Percentiles rank a stretch among this genome's conserved stretches.
Conservation (phyloP, 1,284 basidiomycete species). For the Fomitiporia mediterranea region DNA sequence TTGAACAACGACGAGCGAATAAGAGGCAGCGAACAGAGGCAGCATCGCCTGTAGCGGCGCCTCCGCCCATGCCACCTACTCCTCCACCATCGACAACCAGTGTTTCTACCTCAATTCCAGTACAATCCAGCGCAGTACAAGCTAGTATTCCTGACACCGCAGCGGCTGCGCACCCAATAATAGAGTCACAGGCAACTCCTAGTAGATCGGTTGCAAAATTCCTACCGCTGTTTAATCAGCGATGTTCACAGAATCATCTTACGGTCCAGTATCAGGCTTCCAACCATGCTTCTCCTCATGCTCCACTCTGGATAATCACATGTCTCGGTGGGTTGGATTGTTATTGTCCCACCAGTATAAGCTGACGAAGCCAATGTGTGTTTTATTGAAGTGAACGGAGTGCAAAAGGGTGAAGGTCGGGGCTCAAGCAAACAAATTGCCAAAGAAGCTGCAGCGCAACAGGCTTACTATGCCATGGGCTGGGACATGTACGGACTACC, state of each 20-base stretch:
- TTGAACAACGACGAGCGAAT: background rate
- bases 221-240: conserved; percentile 63
- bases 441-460: conserved; percentile 26
- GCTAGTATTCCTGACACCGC: background rate
- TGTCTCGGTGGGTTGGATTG: conserved; percentile 60
- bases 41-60: background rate
- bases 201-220: conserved; percentile 32
- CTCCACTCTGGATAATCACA: conserved; percentile 57
- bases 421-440: conserved; percentile 25
- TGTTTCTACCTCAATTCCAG: background rate
- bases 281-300: conserved; percentile 59
- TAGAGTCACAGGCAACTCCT: background rate
- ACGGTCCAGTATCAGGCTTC: conserved; percentile 53
- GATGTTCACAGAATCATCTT: conserved; percentile 57
- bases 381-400: conserved; percentile 25
- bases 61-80: background rate
- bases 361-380: too few species aligned
- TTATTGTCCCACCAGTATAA: too few species aligned
- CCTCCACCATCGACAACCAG: background rate
- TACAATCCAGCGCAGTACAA: background rate
- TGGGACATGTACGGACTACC: conserved; percentile 12
- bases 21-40: conserved; percentile 7
- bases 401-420: conserved; percentile 21
- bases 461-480: conserved; percentile 22
- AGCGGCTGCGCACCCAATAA: background rate